A percentile compares a stretch with the other conserved stretches of the same genome.
phyloP scores from a whole-genome alignment of 768 basidiomycete genomes.

The Tylopilus intermedius region DNA sequence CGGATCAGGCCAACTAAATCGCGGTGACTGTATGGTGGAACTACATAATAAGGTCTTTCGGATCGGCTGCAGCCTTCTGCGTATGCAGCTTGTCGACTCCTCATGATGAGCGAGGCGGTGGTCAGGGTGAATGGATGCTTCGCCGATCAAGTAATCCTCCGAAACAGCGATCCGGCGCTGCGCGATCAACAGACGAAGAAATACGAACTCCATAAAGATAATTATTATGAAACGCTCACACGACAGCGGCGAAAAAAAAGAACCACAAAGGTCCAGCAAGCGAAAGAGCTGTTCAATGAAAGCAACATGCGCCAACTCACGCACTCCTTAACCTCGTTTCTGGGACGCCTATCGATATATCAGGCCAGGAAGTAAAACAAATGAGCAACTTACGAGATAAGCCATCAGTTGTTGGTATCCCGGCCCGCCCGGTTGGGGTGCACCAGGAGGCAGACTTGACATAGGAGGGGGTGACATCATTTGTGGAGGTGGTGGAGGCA shows the following conservation, averaged over 20 bases:
- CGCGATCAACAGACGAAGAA: background rate
- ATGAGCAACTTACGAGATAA: slow-evolving; percentile 49
- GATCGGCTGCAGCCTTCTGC: background rate
- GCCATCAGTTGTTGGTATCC: slow-evolving; percentile 66
- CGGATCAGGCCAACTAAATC: background rate
- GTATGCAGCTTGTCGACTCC: background rate
- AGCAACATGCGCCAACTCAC: background rate
- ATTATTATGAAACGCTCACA: slow-evolving; percentile 15
- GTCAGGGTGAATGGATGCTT: background rate
- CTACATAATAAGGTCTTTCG: too few species aligned
- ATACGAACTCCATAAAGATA: slow-evolving; percentile 28
- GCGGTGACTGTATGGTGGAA: background rate
- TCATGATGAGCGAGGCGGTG: background rate
- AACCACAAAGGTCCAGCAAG: background rate
- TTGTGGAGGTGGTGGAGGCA: slow-evolving; percentile 37
- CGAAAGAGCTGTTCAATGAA: background rate
- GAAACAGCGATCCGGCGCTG: background rate
- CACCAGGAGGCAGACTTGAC: slow-evolving; percentile 36
- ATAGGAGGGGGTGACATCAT: slow-evolving; percentile 45
- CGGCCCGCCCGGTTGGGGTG: slow-evolving; percentile 37
- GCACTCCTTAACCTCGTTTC: slow-evolving; percentile 21
- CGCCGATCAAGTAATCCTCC: background rate
- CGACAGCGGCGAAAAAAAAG: background rate
- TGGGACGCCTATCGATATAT: slow-evolving; percentile 21
- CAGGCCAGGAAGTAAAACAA: background rate